These are phyloP conservation scores for Clitopilus hobsonii DNA, from an alignment of 768 basidiomycete species.

Conservation along the genomic window DNA sequence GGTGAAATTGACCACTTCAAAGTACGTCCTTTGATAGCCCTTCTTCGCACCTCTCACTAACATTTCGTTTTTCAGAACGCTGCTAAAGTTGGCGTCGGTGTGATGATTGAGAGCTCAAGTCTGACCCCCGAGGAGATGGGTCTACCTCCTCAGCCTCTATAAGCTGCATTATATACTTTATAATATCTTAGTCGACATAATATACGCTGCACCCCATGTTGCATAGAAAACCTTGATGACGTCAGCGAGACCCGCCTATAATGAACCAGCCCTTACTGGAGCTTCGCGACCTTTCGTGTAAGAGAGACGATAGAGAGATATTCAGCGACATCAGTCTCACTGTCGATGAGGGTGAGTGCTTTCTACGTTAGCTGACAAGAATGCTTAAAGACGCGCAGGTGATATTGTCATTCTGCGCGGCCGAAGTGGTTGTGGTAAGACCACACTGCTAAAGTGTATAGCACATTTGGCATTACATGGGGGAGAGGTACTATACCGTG, in stretches of 20 bases:
- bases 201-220: not conserved
- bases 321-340: slow-evolving; percentile 59
- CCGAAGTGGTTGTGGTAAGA: slow-evolving; percentile 75
- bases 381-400: slow-evolving; percentile 24
- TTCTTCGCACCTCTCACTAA: slow-evolving; percentile 4
- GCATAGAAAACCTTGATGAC: not conserved
- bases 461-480: slow-evolving; percentile 72
- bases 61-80: slow-evolving; percentile 55
- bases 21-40: slow-evolving; percentile 40
- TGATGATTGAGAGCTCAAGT: slow-evolving; percentile 90
- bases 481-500: slow-evolving; percentile 60
- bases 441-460: slow-evolving; percentile 80
- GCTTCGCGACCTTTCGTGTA: slow-evolving; percentile 45
- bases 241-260: not conserved
- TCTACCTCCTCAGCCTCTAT: slow-evolving; percentile 47
- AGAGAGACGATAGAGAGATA: slow-evolving; percentile 40
- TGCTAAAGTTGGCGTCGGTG: slow-evolving; percentile 92
- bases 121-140: slow-evolving; percentile 85
- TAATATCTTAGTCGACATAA: not conserved
- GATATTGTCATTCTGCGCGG: slow-evolving; percentile 80
- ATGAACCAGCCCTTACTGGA: slow-evolving; percentile 37
- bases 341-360: slow-evolving; percentile 46
- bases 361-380: not conserved
- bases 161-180: slow-evolving; percentile 8
- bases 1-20: slow-evolving; percentile 99